phyloP scores from a whole-genome alignment of 495 filamentous ascomycete species.

The Aspergillus heteromorphus region DNA sequence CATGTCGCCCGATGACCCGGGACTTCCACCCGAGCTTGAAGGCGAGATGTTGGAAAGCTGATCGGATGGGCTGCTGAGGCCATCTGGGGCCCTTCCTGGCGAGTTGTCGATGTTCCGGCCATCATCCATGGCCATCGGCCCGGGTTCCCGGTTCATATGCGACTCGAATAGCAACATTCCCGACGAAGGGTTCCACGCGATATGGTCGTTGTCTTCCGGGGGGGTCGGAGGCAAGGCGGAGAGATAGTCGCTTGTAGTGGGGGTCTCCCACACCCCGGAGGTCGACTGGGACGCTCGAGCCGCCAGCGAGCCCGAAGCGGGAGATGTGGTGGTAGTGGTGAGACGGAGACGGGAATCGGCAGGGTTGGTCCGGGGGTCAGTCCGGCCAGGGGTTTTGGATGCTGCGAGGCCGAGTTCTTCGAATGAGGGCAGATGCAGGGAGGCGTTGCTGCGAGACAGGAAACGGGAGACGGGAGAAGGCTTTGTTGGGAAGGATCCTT shows the following conservation, averaged over 20 bases:
- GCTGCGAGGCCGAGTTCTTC: constrained; percentile 28
- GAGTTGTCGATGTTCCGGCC: constrained; percentile 30
- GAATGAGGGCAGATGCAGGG: constrained; percentile 38
- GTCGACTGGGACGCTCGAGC: constrained; percentile 20
- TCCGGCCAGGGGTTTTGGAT: constrained; percentile 19
- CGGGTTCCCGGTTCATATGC: constrained; percentile 23
- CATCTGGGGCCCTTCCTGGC: constrained; percentile 24
- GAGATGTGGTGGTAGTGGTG: constrained; percentile 28
- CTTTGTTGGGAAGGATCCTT: constrained; percentile 35
- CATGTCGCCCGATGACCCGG: constrained; percentile 34
- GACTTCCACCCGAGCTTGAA: constrained; percentile 35
- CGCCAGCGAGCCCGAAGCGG: constrained; percentile 33
- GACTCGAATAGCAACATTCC: constrained; percentile 32
- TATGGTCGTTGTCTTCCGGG: constrained; percentile 39
- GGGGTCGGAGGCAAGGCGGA: constrained; percentile 36
- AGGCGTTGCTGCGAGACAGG: constrained; percentile 33
- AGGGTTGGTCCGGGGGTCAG: constrained; percentile 30
- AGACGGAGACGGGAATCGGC: constrained; percentile 36
- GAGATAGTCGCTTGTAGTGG: constrained; percentile 31
- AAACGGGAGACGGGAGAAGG: constrained; percentile 39
- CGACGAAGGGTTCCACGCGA: constrained; percentile 35
- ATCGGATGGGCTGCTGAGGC: constrained; percentile 31
- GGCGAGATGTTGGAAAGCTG: constrained; percentile 28
- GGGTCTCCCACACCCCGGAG: constrained; percentile 26
- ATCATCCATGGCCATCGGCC: constrained; percentile 33